Percentiles rank a stretch among this genome's conserved stretches.
phyloP scores from a whole-genome alignment of 805 yeast genomes.

The Schwanniomyces polymorphus region DNA sequence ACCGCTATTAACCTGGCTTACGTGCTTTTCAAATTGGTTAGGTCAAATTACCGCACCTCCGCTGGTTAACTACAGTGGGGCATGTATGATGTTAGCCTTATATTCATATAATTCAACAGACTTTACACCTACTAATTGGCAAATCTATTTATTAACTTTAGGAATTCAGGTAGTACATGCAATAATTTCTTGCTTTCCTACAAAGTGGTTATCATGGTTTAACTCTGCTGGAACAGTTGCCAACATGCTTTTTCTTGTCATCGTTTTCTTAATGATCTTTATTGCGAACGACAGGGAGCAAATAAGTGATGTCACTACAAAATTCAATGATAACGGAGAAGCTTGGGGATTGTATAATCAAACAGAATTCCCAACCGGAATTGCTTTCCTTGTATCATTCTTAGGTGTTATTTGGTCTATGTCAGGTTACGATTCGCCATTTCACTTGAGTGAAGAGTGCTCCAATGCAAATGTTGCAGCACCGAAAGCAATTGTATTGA shows the following conservation, averaged over 20 bases:
- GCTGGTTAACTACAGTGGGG: conserved; percentile 57
- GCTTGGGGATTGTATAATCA: conserved; percentile 60
- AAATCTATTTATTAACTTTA: conserved; percentile 50
- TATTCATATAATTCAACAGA: conserved; percentile 37
- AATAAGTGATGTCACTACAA: conserved; percentile 24
- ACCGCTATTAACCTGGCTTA: conserved; percentile 59
- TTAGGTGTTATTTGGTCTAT: conserved; percentile 69
- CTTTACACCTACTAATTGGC: conserved; percentile 48
- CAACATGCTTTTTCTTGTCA: conserved; percentile 49
- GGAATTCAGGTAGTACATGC: conserved; percentile 52
- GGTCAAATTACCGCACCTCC: conserved; percentile 67
- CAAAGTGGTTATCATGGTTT: conserved; percentile 52
- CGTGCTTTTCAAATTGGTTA: conserved; percentile 66
- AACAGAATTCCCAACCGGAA: conserved; percentile 65
- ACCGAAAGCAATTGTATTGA: conserved; percentile 66
- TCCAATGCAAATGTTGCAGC: conserved; percentile 62
- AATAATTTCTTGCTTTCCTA: conserved; percentile 51
- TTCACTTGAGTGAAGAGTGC: conserved; percentile 74
- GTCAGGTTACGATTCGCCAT: conserved; percentile 76
- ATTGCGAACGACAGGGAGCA: conserved; percentile 48
- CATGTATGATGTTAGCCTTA: conserved; percentile 55
- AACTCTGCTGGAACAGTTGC: conserved; percentile 49
- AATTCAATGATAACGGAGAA: conserved; percentile 46
- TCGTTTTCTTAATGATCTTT: conserved; percentile 55
- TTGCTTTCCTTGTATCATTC: conserved; percentile 56